A percentile compares a stretch with the other conserved stretches of the same genome.
These are phyloP conservation scores for Candida andamanensis DNA, from an alignment of 805 yeast species.

Conservation along the genomic window DNA sequence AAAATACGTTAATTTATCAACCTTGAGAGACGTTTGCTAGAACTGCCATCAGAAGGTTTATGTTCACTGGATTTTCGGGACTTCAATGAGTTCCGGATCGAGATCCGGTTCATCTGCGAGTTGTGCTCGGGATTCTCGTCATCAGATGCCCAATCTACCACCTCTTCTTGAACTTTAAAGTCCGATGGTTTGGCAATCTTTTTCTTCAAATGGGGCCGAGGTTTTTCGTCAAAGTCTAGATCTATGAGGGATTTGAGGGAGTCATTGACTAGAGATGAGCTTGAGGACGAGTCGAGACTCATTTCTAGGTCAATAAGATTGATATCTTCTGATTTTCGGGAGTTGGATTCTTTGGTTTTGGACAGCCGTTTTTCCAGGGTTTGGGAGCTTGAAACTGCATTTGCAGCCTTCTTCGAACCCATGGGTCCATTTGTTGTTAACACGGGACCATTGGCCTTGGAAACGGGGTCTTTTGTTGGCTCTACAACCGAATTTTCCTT, in stretches of 20 bases:
- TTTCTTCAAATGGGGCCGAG: conserved; percentile 28
- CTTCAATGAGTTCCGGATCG: conserved; percentile 35
- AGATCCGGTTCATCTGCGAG: conserved; percentile 34
- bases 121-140: conserved; percentile 36
- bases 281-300: conserved; percentile 19
- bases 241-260: conserved; percentile 19
- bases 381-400: not conserved
- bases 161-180: conserved; percentile 37
- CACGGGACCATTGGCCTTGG: too few relatives aligned
- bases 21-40: conserved; percentile 11
- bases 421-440: too few relatives aligned
- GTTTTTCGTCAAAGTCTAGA: conserved; percentile 17
- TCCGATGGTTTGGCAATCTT: conserved; percentile 24
- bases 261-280: conserved; percentile 3
- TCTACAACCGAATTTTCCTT: too few relatives aligned
- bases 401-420: too few relatives aligned
- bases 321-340: conserved; percentile 15
- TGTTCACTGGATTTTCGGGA: conserved; percentile 25
- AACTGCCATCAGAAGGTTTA: conserved; percentile 22
- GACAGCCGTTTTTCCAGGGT: too few relatives aligned
- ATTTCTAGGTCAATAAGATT: conserved; percentile 33
- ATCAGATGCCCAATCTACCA: conserved; percentile 42
- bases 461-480: too few relatives aligned
- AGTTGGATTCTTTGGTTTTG: not conserved
- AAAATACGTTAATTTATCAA: too few relatives aligned